These are phyloP conservation scores for Mesembryanthemum crystallinum DNA, from an alignment of 148 eudicot genomes.

Conservation along the genomic window DNA sequence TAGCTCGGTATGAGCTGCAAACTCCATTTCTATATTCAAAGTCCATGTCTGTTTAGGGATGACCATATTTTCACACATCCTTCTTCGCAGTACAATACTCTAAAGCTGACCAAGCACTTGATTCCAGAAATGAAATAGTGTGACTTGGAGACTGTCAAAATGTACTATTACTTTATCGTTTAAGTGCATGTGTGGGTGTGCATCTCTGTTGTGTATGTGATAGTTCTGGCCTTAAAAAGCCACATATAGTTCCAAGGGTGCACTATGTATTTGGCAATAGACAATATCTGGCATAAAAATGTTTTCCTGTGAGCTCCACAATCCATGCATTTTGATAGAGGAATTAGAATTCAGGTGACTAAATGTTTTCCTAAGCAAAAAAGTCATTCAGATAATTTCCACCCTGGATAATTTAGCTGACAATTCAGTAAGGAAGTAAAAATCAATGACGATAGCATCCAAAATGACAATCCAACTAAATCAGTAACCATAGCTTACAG, in stretches of 20 bases:
- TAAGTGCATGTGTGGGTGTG: neutral
- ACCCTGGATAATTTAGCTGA: neutral
- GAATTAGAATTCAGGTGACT: neutral
- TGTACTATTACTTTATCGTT: neutral
- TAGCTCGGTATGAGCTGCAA: neutral
- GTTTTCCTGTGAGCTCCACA: neutral
- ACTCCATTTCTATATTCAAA: neutral
- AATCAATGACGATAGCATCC: neutral
- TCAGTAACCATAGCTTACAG: conserved; percentile 54
- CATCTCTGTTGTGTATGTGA: neutral
- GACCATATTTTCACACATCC: neutral
- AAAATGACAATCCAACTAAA: conserved; percentile 7
- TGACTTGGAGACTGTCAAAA: neutral
- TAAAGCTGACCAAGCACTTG: neutral
- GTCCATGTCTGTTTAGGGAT: neutral
- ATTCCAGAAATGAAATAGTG: neutral
- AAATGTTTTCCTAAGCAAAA: neutral
- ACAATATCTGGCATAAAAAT: neutral
- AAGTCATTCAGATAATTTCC: neutral
- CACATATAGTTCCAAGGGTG: neutral
- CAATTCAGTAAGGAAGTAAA: neutral
- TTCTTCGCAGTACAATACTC: neutral
- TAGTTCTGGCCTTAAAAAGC: neutral
- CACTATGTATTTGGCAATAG: neutral
- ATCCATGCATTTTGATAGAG: neutral